Conservation (phyloP, 2,329 filamentous ascomycete genomes). For the Verticillium longisporum region DNA sequence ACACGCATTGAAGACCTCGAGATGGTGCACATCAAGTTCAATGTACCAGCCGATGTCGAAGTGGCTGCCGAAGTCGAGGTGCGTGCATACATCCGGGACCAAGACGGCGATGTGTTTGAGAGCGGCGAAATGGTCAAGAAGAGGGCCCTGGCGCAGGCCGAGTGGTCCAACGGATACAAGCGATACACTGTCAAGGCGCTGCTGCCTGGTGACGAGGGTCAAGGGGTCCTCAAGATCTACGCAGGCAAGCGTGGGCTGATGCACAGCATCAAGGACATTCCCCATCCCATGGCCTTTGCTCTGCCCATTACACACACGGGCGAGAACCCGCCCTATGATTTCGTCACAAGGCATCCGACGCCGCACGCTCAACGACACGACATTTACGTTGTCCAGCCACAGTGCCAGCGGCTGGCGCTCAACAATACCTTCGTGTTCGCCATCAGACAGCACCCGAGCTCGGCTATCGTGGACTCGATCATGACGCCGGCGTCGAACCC, state of each 20-base stretch:
- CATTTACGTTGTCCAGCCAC: slow-evolving; percentile 92
- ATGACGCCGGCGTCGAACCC: slow-evolving; percentile 41
- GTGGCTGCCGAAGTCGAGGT: slow-evolving; percentile 89
- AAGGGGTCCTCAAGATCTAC: slow-evolving; percentile 83
- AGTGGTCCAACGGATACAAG: slow-evolving; percentile 84
- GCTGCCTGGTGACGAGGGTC: slow-evolving; percentile 84
- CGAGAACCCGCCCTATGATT: slow-evolving; percentile 90
- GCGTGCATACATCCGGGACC: slow-evolving; percentile 69
- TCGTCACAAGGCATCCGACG: slow-evolving; percentile 86
- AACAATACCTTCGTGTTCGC: slow-evolving; percentile 99
- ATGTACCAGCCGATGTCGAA: slow-evolving; percentile 84
- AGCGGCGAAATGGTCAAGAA: slow-evolving; percentile 83
- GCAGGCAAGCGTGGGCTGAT: slow-evolving; percentile 91
- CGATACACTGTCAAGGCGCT: slow-evolving; percentile 90
- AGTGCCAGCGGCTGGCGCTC: slow-evolving; percentile 78
- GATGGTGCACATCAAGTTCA: slow-evolving; percentile 83
- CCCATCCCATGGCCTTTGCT: slow-evolving; percentile 82
- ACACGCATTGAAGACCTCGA: slow-evolving; percentile 85
- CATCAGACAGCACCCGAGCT: slow-evolving; percentile 81
- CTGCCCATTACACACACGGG: slow-evolving; percentile 87
- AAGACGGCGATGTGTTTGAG: slow-evolving; percentile 89
- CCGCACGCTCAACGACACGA: slow-evolving; percentile 97
- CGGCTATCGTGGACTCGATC: slow-evolving; percentile 29
- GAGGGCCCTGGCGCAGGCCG: slow-evolving; percentile 80
- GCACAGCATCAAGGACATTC: slow-evolving; percentile 96